Percentiles rank a stretch among this genome's conserved stretches.
Conservation (phyloP, 805 yeast species). For the Teunomyces panamensis region DNA sequence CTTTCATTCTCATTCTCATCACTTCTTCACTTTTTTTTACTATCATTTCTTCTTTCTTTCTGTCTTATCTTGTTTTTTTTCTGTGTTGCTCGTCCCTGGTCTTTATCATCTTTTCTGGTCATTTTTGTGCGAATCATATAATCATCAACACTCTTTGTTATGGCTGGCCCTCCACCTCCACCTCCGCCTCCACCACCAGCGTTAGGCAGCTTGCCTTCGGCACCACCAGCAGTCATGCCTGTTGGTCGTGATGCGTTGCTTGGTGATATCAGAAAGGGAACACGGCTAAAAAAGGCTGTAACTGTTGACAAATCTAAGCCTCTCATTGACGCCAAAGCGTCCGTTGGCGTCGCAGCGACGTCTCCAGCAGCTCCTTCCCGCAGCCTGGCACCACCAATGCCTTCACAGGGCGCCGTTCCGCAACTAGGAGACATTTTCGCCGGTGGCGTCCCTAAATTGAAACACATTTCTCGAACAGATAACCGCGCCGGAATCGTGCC, state of each 20-base stretch:
- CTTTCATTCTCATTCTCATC: too few relatives aligned
- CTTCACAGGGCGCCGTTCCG: slow-evolving; percentile 16
- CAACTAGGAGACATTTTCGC: slow-evolving; percentile 70
- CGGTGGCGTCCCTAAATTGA: slow-evolving; percentile 75
- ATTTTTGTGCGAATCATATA: too few relatives aligned
- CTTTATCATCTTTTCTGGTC: too few relatives aligned
- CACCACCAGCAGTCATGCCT: slow-evolving; percentile 21
- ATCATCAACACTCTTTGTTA: slow-evolving; percentile 1
- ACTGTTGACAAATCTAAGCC: slow-evolving; percentile 51
- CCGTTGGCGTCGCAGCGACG: slow-evolving; percentile 20
- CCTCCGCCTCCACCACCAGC: slow-evolving; percentile 30
- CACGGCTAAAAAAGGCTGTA: slow-evolving; percentile 38
- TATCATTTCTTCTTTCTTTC: not conserved
- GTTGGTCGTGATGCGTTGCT: slow-evolving; percentile 50
- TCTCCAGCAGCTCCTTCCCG: slow-evolving; percentile 24
- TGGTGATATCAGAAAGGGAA: slow-evolving; percentile 74
- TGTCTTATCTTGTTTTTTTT: too few relatives aligned
- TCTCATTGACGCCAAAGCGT: slow-evolving; percentile 50
- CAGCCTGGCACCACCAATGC: slow-evolving; percentile 14
- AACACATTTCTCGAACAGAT: slow-evolving; percentile 28
- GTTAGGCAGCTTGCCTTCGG: slow-evolving; percentile 10
- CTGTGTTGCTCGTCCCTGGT: too few relatives aligned
- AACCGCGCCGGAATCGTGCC: slow-evolving; percentile 37
- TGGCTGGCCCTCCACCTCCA: slow-evolving; percentile 33
- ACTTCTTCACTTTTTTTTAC: too few relatives aligned